A percentile compares a stretch with the other conserved stretches of the same genome.
phyloP scores from a whole-genome alignment of 2,329 filamentous ascomycete genomes.

The Fusarium sublunatum region DNA sequence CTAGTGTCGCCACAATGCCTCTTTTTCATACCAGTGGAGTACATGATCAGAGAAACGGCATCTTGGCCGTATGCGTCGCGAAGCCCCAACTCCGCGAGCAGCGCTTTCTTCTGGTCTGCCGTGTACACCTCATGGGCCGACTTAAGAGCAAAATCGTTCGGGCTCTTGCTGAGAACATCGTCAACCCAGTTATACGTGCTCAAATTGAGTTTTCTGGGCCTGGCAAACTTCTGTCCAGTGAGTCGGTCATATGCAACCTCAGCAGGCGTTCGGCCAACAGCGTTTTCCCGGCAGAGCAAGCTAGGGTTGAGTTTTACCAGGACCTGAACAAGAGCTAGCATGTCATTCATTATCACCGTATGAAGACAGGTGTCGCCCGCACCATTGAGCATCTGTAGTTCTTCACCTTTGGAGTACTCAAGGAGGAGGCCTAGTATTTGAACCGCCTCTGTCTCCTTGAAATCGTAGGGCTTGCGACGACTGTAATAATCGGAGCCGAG shows the following conservation, averaged over 20 bases:
- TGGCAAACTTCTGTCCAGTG: slow-evolving; percentile 53
- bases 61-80: slow-evolving; percentile 45
- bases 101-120: slow-evolving; percentile 31
- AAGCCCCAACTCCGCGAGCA: slow-evolving; percentile 44
- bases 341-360: slow-evolving; percentile 58
- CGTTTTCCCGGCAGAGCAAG: slow-evolving; percentile 77
- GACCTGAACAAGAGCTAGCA: slow-evolving; percentile 53
- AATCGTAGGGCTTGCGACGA: slow-evolving; percentile 39
- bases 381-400: slow-evolving; percentile 69
- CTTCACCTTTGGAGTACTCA: slow-evolving; percentile 65
- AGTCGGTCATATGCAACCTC: slow-evolving; percentile 72
- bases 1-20: slow-evolving; percentile 7
- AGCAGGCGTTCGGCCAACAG: slow-evolving; percentile 77
- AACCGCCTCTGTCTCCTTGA: slow-evolving; percentile 47
- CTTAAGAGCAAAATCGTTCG: slow-evolving; percentile 31
- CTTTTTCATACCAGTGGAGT: slow-evolving; percentile 43
- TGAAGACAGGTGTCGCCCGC: slow-evolving; percentile 75
- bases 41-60: slow-evolving; percentile 44
- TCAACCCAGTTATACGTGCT: neutral
- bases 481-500: slow-evolving; percentile 20
- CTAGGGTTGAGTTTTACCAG: slow-evolving; percentile 67
- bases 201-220: slow-evolving; percentile 27
- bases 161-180: slow-evolving; percentile 8
- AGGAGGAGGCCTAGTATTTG: slow-evolving; percentile 63
- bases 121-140: slow-evolving; percentile 22